Percentiles rank a stretch among this genome's conserved stretches.
Evolutionary conservation across 345 rosid genomes (phyloP).

Genomic region (Cardamine occulta): DNA sequence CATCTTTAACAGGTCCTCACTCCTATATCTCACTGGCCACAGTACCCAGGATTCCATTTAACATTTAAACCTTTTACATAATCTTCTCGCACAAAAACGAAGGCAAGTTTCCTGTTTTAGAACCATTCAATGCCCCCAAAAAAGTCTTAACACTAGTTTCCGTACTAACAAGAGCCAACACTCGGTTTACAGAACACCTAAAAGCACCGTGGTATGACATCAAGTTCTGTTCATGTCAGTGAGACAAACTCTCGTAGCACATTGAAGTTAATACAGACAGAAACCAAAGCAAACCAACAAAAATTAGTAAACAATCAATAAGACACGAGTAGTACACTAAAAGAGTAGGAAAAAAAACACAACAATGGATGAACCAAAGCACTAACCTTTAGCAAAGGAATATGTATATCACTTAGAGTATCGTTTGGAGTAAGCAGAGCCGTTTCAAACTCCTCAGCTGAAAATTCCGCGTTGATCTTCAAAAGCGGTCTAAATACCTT

Average conservation of each 20-base stretch:
- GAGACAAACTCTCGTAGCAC: conserved; percentile 21
- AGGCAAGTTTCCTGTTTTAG: not conserved
- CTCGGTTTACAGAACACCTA: not conserved
- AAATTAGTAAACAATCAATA: not conserved
- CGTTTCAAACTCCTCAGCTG: conserved; percentile 97
- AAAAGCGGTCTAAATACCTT: conserved; percentile 88
- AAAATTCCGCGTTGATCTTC: conserved; percentile 84
- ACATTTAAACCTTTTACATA: not conserved
- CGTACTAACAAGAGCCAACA: not conserved
- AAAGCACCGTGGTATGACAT: not conserved
- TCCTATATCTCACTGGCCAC: conserved; percentile 1
- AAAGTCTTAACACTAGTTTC: not conserved
- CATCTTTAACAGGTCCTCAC: conserved; percentile 3
- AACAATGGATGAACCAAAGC: conserved; percentile 33
- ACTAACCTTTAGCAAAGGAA: conserved; percentile 94
- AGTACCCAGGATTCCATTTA: conserved; percentile 1
- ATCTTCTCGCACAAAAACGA: not conserved
- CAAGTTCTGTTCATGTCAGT: conserved; percentile 23
- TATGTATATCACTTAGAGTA: conserved; percentile 89
- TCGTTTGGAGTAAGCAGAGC: conserved; percentile 86
- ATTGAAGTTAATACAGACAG: conserved; percentile 7
- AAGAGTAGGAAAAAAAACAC: conserved; percentile 8
- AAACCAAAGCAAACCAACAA: conserved; percentile 5
- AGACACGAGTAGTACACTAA: conserved; percentile 22
- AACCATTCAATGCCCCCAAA: not conserved